phyloP scores from a whole-genome alignment of 352 stramenopile species.

The Globisporangium rhizosaccharum region DNA sequence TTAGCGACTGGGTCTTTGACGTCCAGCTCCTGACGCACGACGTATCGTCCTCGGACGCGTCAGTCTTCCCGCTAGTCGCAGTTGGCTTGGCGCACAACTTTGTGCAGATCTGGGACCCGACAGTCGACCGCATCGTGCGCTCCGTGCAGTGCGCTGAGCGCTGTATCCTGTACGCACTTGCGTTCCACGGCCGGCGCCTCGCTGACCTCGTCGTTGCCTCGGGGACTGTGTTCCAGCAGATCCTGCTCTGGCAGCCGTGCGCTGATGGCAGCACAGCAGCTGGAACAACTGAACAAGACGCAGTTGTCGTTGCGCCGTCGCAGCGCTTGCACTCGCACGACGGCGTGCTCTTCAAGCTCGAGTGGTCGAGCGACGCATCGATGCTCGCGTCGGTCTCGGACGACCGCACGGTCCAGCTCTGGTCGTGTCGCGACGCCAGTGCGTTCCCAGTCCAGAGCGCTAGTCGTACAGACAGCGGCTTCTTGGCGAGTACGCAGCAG shows the following conservation, averaged over 20 bases:
- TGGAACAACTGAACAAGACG: background rate
- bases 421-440: constrained; percentile 32
- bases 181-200: constrained; percentile 60
- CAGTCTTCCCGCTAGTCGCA: constrained; percentile 27
- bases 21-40: constrained; percentile 49
- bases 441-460: constrained; percentile 5
- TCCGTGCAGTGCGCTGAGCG: constrained; percentile 68
- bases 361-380: constrained; percentile 62
- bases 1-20: constrained; percentile 84
- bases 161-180: constrained; percentile 79
- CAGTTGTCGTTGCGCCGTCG: constrained; percentile 21
- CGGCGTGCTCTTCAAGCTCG: constrained; percentile 81
- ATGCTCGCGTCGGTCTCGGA: constrained; percentile 82
- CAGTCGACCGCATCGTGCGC: constrained; percentile 33
- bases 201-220: constrained; percentile 68
- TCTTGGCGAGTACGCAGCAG: constrained; percentile 9
- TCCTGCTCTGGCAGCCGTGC: constrained; percentile 68
- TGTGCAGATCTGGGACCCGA: constrained; percentile 69
- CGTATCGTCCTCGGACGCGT: constrained; percentile 7
- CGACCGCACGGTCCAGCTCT: constrained; percentile 81
- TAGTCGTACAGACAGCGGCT: background rate
- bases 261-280: constrained; percentile 8
- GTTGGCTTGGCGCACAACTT: constrained; percentile 84
- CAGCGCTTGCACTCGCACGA: constrained; percentile 79
- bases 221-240: constrained; percentile 84